Evolutionary conservation across 768 basidiomycete species (phyloP).

Genomic region (Tricholoma hemisulphureum): DNA sequence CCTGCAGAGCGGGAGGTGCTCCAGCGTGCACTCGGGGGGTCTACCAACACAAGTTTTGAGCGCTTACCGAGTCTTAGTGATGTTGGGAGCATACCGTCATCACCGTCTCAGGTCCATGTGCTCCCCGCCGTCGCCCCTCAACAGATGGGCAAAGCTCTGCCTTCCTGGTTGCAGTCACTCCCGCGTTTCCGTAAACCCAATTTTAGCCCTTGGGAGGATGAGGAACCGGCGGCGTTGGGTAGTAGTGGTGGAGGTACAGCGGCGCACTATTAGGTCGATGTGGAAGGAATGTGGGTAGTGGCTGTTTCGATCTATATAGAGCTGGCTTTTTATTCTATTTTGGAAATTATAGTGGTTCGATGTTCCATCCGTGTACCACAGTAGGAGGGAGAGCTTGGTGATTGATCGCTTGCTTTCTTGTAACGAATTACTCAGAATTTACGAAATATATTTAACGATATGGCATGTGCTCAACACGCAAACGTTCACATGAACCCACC

Average conservation of each 20-base stretch:
- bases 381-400: constrained; percentile 7
- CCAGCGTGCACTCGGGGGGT: constrained; percentile 73
- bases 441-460: not conserved
- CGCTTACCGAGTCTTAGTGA: constrained; percentile 76
- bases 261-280: constrained; percentile 12
- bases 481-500: not conserved
- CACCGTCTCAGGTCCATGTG: constrained; percentile 55
- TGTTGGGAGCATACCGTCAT: constrained; percentile 70
- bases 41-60: constrained; percentile 73
- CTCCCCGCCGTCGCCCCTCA: constrained; percentile 21
- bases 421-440: constrained; percentile 7
- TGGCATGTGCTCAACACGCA: not conserved
- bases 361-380: constrained; percentile 19
- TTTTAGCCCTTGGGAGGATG: constrained; percentile 84
- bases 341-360: constrained; percentile 14
- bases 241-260: constrained; percentile 10
- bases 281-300: not conserved
- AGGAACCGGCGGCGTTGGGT: constrained; percentile 38
- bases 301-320: constrained; percentile 21
- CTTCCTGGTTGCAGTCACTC: constrained; percentile 69
- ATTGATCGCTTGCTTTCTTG: constrained; percentile 12
- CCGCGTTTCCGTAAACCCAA: constrained; percentile 66
- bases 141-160: constrained; percentile 40
- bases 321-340: constrained; percentile 13
- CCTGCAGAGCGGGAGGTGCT: constrained; percentile 84